Evolutionary conservation across 371 early-diverging fungal genomes (phyloP), one percentile per base, ranked within the genome.

Genomic region (Syncephalastrum racemosum): DNA sequence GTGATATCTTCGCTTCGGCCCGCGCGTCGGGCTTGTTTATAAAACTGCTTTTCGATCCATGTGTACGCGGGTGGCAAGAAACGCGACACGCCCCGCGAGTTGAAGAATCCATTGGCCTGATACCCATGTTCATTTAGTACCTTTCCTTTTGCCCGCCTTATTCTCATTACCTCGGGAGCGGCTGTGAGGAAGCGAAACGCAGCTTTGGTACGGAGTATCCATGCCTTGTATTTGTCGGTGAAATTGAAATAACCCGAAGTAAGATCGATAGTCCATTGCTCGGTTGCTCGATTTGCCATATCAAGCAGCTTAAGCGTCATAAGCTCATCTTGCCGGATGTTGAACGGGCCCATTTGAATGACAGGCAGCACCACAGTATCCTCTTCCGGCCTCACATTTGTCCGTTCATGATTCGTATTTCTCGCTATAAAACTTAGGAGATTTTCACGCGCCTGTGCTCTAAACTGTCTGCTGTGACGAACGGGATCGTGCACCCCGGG

Each of bases 231-330:
- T 27, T 70, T 63, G 10, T 87, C 79, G 0, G 90, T 88, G 52
- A 98, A 87, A 68, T 98, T 98, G 59, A 98, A 91, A 61, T 98
- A 98, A n/a, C 95, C 96, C 4, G 96, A 92, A 1, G 93, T 88
- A 46, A 96, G 74, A 56, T 84, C 71, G 43, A 83, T 78, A 3
- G 75, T 73, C 75, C 86, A 77, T 2, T 52, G 54, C 7, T 59
- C 66, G 54, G 24, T 53, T 19, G 69, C 62, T 22, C 27, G 56
- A 16, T 69, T 54, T 7, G 76, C 82, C 25, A 74, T 70, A 40
- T 80, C 73, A 24, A 96, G 63, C 16, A 96, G 65, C 13, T 66
- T 67, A 1, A 81, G 42, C 23, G 91, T 84, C 2, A 82, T 68
- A 3, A 59, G 55, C 53, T 93, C 87, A 60, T 98, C 97, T 60